Percentiles rank a stretch among this genome's conserved stretches.
Conservation (phyloP, 2,329 filamentous ascomycete species). For the Trichoderma endophyticum region DNA sequence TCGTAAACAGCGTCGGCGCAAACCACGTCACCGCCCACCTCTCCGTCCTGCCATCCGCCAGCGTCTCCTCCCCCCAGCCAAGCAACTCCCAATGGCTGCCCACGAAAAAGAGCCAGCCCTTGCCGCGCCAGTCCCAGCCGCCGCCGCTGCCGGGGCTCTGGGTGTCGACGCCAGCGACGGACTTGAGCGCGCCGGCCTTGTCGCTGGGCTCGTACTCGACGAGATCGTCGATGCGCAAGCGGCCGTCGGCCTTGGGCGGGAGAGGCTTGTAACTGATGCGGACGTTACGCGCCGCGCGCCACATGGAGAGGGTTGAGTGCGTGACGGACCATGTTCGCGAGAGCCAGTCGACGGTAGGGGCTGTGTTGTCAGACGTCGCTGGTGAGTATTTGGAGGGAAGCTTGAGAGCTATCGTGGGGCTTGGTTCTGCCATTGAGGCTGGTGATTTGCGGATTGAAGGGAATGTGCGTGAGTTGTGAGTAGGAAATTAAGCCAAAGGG, state of each 20-base stretch:
- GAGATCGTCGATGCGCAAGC: constrained; percentile 61
- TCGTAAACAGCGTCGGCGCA: constrained; percentile 77
- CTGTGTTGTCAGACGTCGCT: constrained; percentile 15
- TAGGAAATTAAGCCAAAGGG: neutral
- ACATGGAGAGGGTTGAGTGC: constrained; percentile 75
- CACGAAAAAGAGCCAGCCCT: constrained; percentile 69
- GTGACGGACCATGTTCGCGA: constrained; percentile 69
- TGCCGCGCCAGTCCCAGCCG: constrained; percentile 74
- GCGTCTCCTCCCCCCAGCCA: constrained; percentile 61
- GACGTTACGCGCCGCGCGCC: constrained; percentile 76
- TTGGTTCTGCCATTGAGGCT: constrained; percentile 15
- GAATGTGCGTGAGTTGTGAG: neutral
- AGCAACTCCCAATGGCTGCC: constrained; percentile 77
- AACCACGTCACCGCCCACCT: constrained; percentile 84
- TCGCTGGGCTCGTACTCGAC: constrained; percentile 64
- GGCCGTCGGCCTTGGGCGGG: constrained; percentile 36
- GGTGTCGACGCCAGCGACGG: constrained; percentile 63
- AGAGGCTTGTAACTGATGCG: constrained; percentile 70
- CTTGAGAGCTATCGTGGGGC: constrained; percentile 26
- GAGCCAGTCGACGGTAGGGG: constrained; percentile 53
- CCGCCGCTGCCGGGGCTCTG: constrained; percentile 39
- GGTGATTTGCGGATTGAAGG: no score
- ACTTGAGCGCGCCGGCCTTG: constrained; percentile 50
- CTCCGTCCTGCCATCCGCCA: constrained; percentile 42
- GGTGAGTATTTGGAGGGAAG: constrained; percentile 49